phyloP scores from a whole-genome alignment of 371 early-diverging fungal genomes.

The Mucor irregularis region DNA sequence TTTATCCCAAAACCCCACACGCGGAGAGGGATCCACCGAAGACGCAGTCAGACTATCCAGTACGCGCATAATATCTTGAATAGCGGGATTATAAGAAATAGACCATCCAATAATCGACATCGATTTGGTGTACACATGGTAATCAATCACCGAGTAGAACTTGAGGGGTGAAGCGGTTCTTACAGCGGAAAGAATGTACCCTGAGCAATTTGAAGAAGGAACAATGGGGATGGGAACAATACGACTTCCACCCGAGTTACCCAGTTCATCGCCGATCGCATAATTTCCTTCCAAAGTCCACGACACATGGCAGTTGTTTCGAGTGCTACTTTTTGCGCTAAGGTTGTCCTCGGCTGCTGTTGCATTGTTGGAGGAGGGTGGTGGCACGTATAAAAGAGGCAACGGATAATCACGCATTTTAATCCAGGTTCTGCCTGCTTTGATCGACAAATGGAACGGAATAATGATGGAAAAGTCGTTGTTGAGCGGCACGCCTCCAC shows the following conservation, averaged over 20 bases:
- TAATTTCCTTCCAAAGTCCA: slow-evolving; percentile 34
- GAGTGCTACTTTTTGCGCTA: neutral
- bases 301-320: neutral
- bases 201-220: neutral
- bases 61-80: slow-evolving; percentile 58
- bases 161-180: slow-evolving; percentile 61
- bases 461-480: slow-evolving; percentile 51
- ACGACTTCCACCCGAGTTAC: slow-evolving; percentile 22
- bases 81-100: slow-evolving; percentile 52
- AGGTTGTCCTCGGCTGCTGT: neutral
- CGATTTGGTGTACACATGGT: slow-evolving; percentile 29
- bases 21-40: slow-evolving; percentile 59
- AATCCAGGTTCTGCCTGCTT: slow-evolving; percentile 34
- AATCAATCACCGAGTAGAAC: slow-evolving; percentile 51
- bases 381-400: slow-evolving; percentile 54
- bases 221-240: slow-evolving; percentile 14
- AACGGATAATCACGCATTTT: slow-evolving; percentile 57
- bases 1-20: slow-evolving; percentile 75
- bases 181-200: slow-evolving; percentile 34
- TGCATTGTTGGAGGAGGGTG: neutral
- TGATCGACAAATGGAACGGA: slow-evolving; percentile 44
- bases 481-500: slow-evolving; percentile 49
- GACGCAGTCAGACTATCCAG: slow-evolving; percentile 57
- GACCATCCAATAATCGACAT: slow-evolving; percentile 50
- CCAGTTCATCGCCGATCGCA: slow-evolving; percentile 33